Evolutionary conservation across 108 stramenopile genomes (phyloP).

Genomic region (Cyclotella baltica): DNA sequence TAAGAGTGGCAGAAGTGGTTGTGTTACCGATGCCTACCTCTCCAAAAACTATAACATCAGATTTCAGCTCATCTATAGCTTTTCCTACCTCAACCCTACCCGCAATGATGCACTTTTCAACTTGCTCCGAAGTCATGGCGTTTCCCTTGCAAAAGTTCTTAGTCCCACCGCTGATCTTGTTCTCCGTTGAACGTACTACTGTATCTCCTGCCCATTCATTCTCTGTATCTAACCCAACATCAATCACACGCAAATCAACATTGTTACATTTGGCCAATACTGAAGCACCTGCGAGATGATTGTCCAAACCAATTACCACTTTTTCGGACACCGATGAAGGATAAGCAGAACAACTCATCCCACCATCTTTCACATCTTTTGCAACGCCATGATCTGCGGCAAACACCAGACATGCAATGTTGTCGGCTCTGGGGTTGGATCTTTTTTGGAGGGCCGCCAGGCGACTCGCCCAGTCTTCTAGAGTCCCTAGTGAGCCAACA

Average conservation of each 20-base stretch:
- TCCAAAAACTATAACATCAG: conserved; percentile 63
- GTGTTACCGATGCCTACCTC: conserved; percentile 92
- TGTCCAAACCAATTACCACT: conserved; percentile 64
- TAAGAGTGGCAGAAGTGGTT: conserved; percentile 69
- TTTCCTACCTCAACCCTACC: conserved; percentile 51
- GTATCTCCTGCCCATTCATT: conserved; percentile 32
- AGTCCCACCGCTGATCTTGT: conserved; percentile 60
- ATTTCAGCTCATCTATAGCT: conserved; percentile 33
- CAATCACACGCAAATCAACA: conserved; percentile 64
- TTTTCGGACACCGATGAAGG: conserved; percentile 72
- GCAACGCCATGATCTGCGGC: conserved; percentile 86
- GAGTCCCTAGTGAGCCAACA: conserved; percentile 72
- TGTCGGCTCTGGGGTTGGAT: conserved; percentile 39
- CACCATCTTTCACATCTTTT: conserved; percentile 57
- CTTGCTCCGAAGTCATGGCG: conserved; percentile 72
- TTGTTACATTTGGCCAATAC: conserved; percentile 61
- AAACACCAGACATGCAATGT: conserved; percentile 69
- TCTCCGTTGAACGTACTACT: conserved; percentile 46
- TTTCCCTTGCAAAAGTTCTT: conserved; percentile 63
- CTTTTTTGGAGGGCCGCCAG: conserved; percentile 62
- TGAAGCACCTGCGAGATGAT: conserved; percentile 68
- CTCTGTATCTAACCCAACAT: conserved; percentile 68
- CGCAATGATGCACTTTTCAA: conserved; percentile 45
- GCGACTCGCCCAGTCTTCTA: conserved; percentile 80
- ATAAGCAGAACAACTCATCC: conserved; percentile 72